Percentiles rank a stretch among this genome's conserved stretches.
Conservation (phyloP, 2,329 filamentous ascomycete species). For the Penicillium palitans region DNA sequence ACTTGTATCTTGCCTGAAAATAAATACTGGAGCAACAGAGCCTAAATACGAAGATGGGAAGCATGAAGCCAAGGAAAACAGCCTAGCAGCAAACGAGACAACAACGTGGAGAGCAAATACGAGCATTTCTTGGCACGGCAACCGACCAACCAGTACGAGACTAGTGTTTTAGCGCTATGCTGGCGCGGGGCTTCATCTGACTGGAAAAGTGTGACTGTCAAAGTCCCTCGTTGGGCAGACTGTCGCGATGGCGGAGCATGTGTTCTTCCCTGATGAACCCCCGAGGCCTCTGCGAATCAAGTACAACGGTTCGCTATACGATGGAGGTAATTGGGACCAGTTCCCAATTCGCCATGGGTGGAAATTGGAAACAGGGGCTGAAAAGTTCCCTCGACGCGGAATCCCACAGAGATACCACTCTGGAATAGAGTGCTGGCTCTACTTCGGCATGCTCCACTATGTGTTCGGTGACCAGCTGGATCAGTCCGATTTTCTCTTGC, state of each 20-base stretch:
- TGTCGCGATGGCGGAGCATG: background rate
- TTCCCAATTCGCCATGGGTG: background rate
- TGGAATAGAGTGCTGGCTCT: constrained; percentile 14
- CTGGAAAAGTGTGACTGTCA: background rate
- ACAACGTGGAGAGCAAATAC: background rate
- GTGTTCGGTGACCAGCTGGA: constrained; percentile 12
- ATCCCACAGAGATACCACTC: background rate
- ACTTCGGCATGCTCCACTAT: constrained; percentile 12
- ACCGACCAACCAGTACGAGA: background rate
- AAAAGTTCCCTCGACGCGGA: background rate
- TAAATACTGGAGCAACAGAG: background rate
- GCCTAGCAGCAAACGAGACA: background rate
- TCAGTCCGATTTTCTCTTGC: constrained; percentile 12
- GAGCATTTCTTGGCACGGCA: background rate
- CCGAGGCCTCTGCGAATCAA: background rate
- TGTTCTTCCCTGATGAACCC: background rate
- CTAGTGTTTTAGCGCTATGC: background rate
- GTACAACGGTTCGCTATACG: background rate
- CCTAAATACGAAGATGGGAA: background rate
- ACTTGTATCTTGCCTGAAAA: background rate
- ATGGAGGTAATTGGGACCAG: background rate
- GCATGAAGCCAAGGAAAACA: background rate
- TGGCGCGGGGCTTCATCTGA: background rate
- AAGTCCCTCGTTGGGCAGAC: background rate
- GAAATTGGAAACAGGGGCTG: background rate